Base-by-base conservation (phyloP, 352 stramenopile species). In the Plasmopara viticola region DNA sequence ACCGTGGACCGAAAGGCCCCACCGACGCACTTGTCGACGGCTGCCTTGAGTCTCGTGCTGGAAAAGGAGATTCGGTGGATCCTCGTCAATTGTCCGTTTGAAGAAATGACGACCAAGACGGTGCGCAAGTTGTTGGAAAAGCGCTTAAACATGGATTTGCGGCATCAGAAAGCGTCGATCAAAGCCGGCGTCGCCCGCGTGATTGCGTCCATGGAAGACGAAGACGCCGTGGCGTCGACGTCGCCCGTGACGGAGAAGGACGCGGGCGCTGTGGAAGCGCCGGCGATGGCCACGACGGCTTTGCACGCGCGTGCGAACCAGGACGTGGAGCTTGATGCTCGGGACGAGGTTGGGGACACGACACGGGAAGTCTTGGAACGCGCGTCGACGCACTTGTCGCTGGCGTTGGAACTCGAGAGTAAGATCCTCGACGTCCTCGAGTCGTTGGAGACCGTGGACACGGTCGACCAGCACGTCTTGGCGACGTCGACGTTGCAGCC, bases 41-140 rank as follows among this genome's bases (percentile, higher is more conserved):
- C 84, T 25, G 64, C 60, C 31, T 53, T 93, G 2, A 79, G 62
- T 18, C 70, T 67, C 3, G 46, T 86, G 9, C 56, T 93, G 9
- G 83, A 93, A 50, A 77, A 74, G 31, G 80, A 91, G 56, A 93
- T 93, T 46, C 74, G 78, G 12, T 85, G 76, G 71, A 88, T 93
- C 41, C 56, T 93, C 1, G 61, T 72, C 4, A 90, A 90, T 42
- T 87, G 72, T 44, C 69, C 77, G 33, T 87, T 90, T 48, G 80
- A 93, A 28, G 78, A 89, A 46, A 86, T 93, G 70, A 93, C 83
- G 4, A 93, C 83, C 6, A 86, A 87, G 51, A 93, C 68, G 8
- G 72, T 93, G 43, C 65, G 83, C 31, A 87, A 89, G 48, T 38
- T 87, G 53, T 64, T 93, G 0, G 76, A 90, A 44, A 64, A 86